Evolutionary conservation across 1,284 basidiomycete species (phyloP), one percentile per base, ranked within the genome.

Genomic region (Cerioporus squamosus): DNA sequence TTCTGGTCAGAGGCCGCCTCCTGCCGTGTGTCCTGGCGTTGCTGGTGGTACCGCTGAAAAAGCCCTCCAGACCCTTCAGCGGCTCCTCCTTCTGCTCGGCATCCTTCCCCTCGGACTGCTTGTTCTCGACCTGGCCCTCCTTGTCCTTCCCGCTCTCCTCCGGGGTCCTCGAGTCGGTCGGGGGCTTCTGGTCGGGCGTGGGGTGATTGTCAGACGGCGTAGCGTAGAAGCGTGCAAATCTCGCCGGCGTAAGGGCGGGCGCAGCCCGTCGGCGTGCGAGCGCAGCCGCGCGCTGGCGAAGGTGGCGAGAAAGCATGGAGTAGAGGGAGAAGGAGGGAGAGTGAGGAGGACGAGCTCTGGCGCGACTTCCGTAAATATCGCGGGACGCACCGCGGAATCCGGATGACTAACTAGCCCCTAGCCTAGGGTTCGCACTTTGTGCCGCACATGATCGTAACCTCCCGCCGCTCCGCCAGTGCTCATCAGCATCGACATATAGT

Each of bases 21-120:
- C 58, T 78, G 73, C 59, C 70, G 61, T 67, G 72, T 23, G 17
- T 45, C 66, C 60, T 74, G 65, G 62, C 76, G 75, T 65, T 84
- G 78, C 68, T 87, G 82, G 62, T 87, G 84, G 63, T 89, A 87
- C 57, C 86, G 86, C 71, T 88, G 83, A 93, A 93, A 70, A 93
- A 93, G 33, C 90, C 90, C 64, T 93, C 89, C 15, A 93, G 79
- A 42, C 79, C 85, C 66, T 84, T 88, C 56, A 78, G 70, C 22
- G 78, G 68, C 26, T 73, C 70, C 55, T 74, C 65, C 60, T 66
- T 66, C 53, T 66, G 60, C 51, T 74, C 72, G 44, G 70, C 68
- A 36, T 72, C 67, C 60, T 79, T 79, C 59, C 75, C 76, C 69
- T 82, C 76, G 55, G 73, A 76, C 59, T 72, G 69, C 57, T 65